A percentile compares a stretch with the other conserved stretches of the same genome.
Conservation (phyloP, 2,329 filamentous ascomycete genomes). For the Fusarium sp. region DNA sequence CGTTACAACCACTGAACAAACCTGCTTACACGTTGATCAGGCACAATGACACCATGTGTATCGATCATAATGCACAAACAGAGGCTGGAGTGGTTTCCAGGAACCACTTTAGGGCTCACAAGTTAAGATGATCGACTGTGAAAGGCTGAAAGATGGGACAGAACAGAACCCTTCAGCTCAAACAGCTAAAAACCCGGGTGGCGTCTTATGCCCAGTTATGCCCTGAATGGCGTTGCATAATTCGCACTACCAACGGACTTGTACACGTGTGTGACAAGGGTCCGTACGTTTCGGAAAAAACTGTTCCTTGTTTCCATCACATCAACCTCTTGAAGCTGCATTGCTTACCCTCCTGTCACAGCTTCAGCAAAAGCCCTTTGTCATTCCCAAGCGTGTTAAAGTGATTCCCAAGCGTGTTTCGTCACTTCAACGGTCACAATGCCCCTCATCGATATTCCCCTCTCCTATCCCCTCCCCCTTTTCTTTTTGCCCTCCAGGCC, state of each 20-base stretch:
- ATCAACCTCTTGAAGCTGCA: slow-evolving; percentile 13
- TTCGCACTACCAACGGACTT: slow-evolving; percentile 17
- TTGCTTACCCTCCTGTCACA: neutral
- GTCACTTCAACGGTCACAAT: slow-evolving; percentile 18
- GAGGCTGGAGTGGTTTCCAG: neutral
- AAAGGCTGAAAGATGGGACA: slow-evolving; percentile 19
- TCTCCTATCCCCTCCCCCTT: slow-evolving; percentile 28
- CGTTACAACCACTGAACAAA: slow-evolving; percentile 6
- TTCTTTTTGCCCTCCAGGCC: slow-evolving; percentile 18
- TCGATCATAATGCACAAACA: neutral
- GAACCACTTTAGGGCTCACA: slow-evolving; percentile 18
- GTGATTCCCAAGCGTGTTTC: slow-evolving; percentile 22
- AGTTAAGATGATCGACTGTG: slow-evolving; percentile 10
- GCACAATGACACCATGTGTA: slow-evolving; percentile 16
- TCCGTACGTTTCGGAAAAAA: slow-evolving; percentile 34
- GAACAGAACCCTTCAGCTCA: slow-evolving; percentile 6
- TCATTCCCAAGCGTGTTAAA: slow-evolving; percentile 5
- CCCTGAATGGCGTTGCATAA: slow-evolving; percentile 31
- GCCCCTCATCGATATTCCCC: slow-evolving; percentile 17
- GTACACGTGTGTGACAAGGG: slow-evolving; percentile 41
- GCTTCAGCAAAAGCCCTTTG: neutral
- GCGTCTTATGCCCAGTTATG: slow-evolving; percentile 34
- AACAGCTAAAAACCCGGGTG: slow-evolving; percentile 8
- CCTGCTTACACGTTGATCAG: slow-evolving; percentile 6
- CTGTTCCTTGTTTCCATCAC: slow-evolving; percentile 24